Evolutionary conservation across 805 yeast genomes (phyloP).

Genomic region (Candida wancherniae): DNA sequence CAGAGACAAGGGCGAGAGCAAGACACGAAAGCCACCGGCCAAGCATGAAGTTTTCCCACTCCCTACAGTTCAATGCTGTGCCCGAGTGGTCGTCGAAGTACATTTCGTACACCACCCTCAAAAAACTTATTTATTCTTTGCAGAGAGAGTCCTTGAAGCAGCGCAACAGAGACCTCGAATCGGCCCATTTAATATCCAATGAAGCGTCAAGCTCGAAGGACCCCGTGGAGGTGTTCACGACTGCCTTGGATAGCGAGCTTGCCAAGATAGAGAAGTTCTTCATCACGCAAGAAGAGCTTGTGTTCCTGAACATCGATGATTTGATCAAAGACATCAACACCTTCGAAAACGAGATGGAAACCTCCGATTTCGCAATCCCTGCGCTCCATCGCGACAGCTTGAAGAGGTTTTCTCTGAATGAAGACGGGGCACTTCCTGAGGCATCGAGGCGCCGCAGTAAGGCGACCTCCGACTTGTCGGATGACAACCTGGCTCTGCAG

Average conservation of each 20-base stretch:
- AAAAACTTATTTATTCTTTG: conserved; percentile 75
- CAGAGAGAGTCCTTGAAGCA: conserved; percentile 55
- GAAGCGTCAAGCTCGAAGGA: conserved; percentile 27
- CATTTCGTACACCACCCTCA: conserved; percentile 82
- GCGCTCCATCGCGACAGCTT: conserved; percentile 8
- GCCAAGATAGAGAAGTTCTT: conserved; percentile 74
- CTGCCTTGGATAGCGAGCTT: conserved; percentile 75
- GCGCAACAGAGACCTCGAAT: conserved; percentile 25
- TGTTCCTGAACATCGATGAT: conserved; percentile 49
- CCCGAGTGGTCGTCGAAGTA: conserved; percentile 97
- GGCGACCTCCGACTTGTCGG: conserved; percentile 17
- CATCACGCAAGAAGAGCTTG: conserved; percentile 56
- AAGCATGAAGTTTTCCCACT: conserved; percentile 95
- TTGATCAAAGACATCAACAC: conserved; percentile 59
- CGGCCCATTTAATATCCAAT: conserved; percentile 26
- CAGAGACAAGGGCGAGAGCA: no score
- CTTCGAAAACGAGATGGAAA: conserved; percentile 42
- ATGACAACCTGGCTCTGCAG: conserved; percentile 19
- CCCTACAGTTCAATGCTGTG: conserved; percentile 93
- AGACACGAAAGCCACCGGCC: no score
- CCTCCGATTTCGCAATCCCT: conserved; percentile 7
- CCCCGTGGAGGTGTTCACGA: conserved; percentile 55
- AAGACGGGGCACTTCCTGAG: conserved; percentile 1
- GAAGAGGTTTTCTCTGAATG: conserved; percentile 6
- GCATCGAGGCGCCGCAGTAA: conserved; percentile 9